Conservation (phyloP, 106 monocot genomes). For the Triglochin maritima region DNA sequence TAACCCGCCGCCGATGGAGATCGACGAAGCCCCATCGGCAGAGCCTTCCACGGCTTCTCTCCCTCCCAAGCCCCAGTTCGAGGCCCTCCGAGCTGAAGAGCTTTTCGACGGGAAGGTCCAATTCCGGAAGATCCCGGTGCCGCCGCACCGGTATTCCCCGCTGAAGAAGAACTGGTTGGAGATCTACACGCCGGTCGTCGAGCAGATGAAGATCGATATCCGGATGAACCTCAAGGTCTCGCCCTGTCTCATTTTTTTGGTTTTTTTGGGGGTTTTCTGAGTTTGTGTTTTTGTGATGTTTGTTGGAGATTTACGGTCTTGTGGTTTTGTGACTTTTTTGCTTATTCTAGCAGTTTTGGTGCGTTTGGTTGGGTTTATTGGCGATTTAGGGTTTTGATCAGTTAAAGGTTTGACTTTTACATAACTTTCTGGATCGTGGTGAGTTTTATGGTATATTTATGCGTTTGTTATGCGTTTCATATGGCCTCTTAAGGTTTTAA, state of each 20-base stretch:
- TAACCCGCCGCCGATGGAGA: slow-evolving; percentile 11
- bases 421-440: no score
- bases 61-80: slow-evolving; percentile 34
- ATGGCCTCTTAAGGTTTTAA: no score
- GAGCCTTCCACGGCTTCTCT: neutral
- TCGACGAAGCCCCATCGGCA: slow-evolving; percentile 5
- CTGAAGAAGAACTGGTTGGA: slow-evolving; percentile 82
- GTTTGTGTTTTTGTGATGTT: neutral
- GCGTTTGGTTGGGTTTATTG: no score
- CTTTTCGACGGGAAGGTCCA: slow-evolving; percentile 57
- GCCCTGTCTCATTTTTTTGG: neutral
- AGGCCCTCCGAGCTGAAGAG: slow-evolving; percentile 61
- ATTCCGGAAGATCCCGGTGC: slow-evolving; percentile 64
- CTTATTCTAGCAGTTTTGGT: no score
- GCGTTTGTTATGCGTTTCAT: no score
- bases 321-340: neutral
- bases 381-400: no score
- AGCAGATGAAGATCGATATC: slow-evolving; percentile 92
- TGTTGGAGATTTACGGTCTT: neutral
- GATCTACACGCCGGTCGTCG: slow-evolving; percentile 70
- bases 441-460: no score
- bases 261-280: neutral
- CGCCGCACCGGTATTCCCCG: slow-evolving; percentile 61
- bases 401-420: no score
- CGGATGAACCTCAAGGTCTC: slow-evolving; percentile 92